A percentile compares a stretch with the other conserved stretches of the same genome.
Evolutionary conservation across 352 stramenopile species (phyloP).

Genomic region (Pseudoperonospora humuli): DNA sequence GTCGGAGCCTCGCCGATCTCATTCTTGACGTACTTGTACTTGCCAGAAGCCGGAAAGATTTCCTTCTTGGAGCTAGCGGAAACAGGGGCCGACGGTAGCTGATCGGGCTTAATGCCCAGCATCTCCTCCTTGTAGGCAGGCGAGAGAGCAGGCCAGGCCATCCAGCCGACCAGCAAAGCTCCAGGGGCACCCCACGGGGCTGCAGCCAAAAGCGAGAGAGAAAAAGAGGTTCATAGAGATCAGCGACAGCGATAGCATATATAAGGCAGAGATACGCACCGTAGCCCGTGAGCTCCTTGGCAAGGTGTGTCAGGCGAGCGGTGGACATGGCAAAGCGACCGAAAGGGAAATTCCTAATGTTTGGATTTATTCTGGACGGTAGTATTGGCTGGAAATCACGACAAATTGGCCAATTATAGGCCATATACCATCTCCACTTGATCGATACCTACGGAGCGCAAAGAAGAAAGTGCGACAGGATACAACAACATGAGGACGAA

Average conservation of each 20-base stretch:
- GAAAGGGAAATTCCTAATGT: conserved; percentile 45
- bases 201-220: conserved; percentile 6
- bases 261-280: conserved; percentile 25
- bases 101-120: conserved; percentile 42
- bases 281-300: conserved; percentile 42
- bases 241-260: neutral
- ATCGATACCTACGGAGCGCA: too few species aligned
- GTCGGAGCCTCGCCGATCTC: conserved; percentile 72
- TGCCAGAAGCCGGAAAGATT: conserved; percentile 47
- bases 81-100: conserved; percentile 16
- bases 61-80: conserved; percentile 13
- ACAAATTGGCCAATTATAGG: too few species aligned
- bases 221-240: neutral
- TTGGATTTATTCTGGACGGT: too few species aligned
- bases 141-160: conserved; percentile 65
- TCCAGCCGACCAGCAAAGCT: conserved; percentile 46
- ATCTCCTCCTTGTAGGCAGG: conserved; percentile 67
- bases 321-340: conserved; percentile 23
- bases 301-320: conserved; percentile 35
- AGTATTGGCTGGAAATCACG: too few species aligned
- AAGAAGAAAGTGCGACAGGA: too few species aligned
- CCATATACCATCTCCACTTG: too few species aligned
- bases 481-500: too few species aligned
- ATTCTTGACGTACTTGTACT: conserved; percentile 72
- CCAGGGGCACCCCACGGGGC: conserved; percentile 46